phyloP scores from a whole-genome alignment of 2,329 filamentous ascomycete species.

The Aureobasidium sp. region DNA sequence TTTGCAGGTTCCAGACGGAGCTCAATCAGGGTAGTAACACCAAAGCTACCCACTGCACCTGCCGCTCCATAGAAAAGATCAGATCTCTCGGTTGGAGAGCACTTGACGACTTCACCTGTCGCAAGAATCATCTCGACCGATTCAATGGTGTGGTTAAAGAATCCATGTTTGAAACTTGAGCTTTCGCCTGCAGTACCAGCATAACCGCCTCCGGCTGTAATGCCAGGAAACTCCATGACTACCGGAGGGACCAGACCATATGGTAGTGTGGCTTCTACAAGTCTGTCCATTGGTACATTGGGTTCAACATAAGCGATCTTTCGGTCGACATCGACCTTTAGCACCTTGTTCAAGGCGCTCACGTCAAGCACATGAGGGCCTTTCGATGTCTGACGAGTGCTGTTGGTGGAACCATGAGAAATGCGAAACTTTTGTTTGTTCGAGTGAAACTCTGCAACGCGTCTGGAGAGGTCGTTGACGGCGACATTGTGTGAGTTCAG shows the following conservation, averaged over 20 bases:
- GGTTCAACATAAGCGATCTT: conserved; percentile 60
- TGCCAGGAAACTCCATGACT: conserved; percentile 67
- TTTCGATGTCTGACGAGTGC: conserved; percentile 50
- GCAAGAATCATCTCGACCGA: conserved; percentile 59
- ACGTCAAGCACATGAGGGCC: conserved; percentile 52
- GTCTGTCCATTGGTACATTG: conserved; percentile 60
- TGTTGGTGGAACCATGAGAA: conserved; percentile 71
- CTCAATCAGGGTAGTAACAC: conserved; percentile 55
- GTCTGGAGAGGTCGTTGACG: conserved; percentile 40
- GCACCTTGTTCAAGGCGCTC: conserved; percentile 54
- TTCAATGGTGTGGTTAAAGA: conserved; percentile 56
- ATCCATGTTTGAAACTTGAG: conserved; percentile 60
- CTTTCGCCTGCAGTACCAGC: conserved; percentile 62
- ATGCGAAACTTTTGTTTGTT: conserved; percentile 60
- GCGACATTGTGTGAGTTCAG: conserved; percentile 36
- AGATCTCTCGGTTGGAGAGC: conserved; percentile 44
- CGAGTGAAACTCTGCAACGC: conserved; percentile 44
- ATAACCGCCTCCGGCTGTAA: conserved; percentile 62
- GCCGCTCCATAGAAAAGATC: conserved; percentile 61
- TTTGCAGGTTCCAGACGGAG: conserved; percentile 40
- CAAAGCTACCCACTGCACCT: conserved; percentile 60
- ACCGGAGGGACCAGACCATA: conserved; percentile 55
- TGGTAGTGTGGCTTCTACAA: conserved; percentile 52
- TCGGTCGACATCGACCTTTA: conserved; percentile 48
- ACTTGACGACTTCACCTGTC: conserved; percentile 48